Evolutionary conservation across 2,329 filamentous ascomycete genomes (phyloP).

Genomic region (Westerdykella ornata): DNA sequence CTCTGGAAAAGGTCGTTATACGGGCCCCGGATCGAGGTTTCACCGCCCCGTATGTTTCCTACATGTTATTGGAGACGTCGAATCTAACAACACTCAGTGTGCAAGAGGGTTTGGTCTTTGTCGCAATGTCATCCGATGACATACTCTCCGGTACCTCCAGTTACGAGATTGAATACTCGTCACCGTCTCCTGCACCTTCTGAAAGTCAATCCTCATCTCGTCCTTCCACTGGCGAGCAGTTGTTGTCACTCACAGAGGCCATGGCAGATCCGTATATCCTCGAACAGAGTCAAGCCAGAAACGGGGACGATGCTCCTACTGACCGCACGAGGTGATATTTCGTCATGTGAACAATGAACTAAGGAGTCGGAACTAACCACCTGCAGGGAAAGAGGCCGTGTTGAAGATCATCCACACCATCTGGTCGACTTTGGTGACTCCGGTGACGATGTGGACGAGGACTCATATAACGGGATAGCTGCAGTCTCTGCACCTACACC

Average conservation of each 20-base stretch:
- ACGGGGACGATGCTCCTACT: slow-evolving; percentile 1
- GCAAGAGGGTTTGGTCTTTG: slow-evolving; percentile 85
- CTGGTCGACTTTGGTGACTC: no score
- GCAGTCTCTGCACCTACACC: slow-evolving; percentile 29
- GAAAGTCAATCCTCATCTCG: neutral
- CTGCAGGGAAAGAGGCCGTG: no score
- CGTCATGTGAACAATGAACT: no score
- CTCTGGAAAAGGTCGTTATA: slow-evolving; percentile 77
- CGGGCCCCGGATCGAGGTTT: slow-evolving; percentile 76
- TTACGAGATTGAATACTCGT: slow-evolving; percentile 61
- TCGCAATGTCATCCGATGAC: slow-evolving; percentile 78
- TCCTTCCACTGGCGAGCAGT: slow-evolving; percentile 20
- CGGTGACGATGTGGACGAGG: no score
- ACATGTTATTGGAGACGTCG: slow-evolving; percentile 4
- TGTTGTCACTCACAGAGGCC: slow-evolving; percentile 30
- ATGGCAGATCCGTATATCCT: slow-evolving; percentile 31
- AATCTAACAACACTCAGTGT: slow-evolving; percentile 52
- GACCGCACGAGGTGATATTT: no score
- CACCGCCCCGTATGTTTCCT: slow-evolving; percentile 68
- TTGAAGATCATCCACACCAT: no score
- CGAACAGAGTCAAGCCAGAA: slow-evolving; percentile 22
- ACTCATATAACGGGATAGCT: no score
- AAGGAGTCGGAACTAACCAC: no score
- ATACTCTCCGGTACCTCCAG: slow-evolving; percentile 64
- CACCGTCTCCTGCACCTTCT: slow-evolving; percentile 23